These are phyloP conservation scores for Pichia sp. DNA, from an alignment of 1,139 yeast genomes.

Conservation along the genomic window DNA sequence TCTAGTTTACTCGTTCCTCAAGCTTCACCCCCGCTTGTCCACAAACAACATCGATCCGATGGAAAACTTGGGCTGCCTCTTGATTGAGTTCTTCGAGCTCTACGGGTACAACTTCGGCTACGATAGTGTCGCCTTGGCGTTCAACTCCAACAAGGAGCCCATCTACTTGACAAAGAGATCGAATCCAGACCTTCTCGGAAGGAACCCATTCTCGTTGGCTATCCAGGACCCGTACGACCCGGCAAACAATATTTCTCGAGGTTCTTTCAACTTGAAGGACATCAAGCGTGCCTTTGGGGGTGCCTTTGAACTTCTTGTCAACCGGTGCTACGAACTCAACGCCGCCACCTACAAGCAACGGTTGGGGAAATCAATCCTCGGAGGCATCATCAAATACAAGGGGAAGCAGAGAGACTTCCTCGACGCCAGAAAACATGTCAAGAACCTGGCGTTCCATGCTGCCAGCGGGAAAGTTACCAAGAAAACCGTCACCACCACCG, in stretches of 20 bases:
- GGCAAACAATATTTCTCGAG: constrained; percentile 76
- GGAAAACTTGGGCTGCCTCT: constrained; percentile 79
- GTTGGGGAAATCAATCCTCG: constrained; percentile 69
- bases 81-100: constrained; percentile 92
- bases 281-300: constrained; percentile 87
- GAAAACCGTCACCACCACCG: constrained; percentile 8
- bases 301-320: constrained; percentile 76
- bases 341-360: constrained; percentile 64
- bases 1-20: constrained; percentile 75
- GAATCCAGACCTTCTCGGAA: constrained; percentile 52
- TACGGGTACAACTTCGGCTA: constrained; percentile 91
- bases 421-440: constrained; percentile 65
- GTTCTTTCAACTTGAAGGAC: constrained; percentile 77
- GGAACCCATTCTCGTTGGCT: constrained; percentile 62
- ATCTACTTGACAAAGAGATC: constrained; percentile 54
- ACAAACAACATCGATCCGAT: constrained; percentile 62
- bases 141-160: constrained; percentile 38
- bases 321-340: constrained; percentile 58
- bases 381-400: constrained; percentile 70
- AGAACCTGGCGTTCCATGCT: constrained; percentile 50
- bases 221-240: constrained; percentile 91
- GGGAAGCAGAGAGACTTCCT: constrained; percentile 77
- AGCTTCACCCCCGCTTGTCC: constrained; percentile 72
- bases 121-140: constrained; percentile 66
- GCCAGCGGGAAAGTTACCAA: constrained; percentile 15